Base-by-base conservation (phyloP, 331 rosid genomes). In the Quercus phellos region DNA sequence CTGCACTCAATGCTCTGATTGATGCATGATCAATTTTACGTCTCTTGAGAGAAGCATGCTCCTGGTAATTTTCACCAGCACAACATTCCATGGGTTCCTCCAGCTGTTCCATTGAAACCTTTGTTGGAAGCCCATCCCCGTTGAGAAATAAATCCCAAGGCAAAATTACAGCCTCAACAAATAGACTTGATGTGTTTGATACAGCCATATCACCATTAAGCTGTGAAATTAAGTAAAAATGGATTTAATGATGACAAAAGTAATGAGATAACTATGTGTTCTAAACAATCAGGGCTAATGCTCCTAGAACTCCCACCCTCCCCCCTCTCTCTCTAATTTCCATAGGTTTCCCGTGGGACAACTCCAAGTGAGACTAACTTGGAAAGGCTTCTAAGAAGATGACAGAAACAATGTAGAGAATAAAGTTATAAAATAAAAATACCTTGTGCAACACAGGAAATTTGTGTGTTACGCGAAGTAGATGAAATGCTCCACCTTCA, bases 381-480 rank as follows among this genome's bases (percentile, higher is more conserved):
- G 71, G 53, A 58, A 63, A 74, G 66, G 46, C 35, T 72, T 72
- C 61, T 27, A 51, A 74, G 64, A 73, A 60, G 81, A 82, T 32
- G 3, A 67, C 56, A 43, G 59, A 38, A 56, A 66, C 43, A 68
- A 73, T n/a, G 58, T 35, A 79, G 50, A 16, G 30, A 70, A 70
- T 6, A 26, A 63, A 81, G 80, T 74, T 46, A n/a, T 8, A 8
- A 7, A 9, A 38, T 24, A 60, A 73, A 38, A 69, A 26, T 86
- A 88, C 96, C 96, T 88, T 94, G 59, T 74, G 86, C 51, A 81
- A 81, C 27, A 67, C 74, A 46, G 97, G 96, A 88, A 92, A 90
- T 81, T 90, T 94, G 84, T 92, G 97, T 75, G 85, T 87, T 75
- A 92, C 78, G 74, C 73, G 81, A 38, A 94, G 88, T 78, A 94